Evolutionary conservation across 2,329 filamentous ascomycete genomes (phyloP), one percentile per base, ranked within the genome.

Genomic region (Botrytis deweyae): DNA sequence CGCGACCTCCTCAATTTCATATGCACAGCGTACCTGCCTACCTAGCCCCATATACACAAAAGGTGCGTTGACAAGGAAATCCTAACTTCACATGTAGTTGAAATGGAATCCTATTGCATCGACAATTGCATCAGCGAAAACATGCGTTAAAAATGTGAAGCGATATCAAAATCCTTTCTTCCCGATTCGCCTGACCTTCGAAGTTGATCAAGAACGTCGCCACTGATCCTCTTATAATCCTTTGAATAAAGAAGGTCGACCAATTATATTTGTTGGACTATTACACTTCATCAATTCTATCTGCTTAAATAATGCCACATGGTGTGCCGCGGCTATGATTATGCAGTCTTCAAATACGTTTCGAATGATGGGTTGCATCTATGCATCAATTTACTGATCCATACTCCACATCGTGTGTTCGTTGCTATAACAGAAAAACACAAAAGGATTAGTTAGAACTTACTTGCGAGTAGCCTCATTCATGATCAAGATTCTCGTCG

Each of bases 301-400:
- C 9, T 29, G 10, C 33, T 44, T 44, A 7, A 73, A 61, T 20
- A 73, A 14, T 1, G 12, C 69, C 7, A 74, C 40, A 14, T 44
- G 16, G 74, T 84, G 82, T n/a, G 82, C 81, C 1, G 83, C 79
- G 0, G 80, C 79, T 46, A 83, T 78, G n/a, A 91, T 85, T 3
- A 89, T 91, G 78, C 87, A 86, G 5, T 82, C 83, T 3, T 81
- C 79, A 78, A 91, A 90, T 46, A 46, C 84, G 49, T 85, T 82
- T 2, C 86, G 83, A 72, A 91, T 86, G 33, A 90, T 81, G 14
- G 82, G 81, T 77, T 90, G 87, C 80, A 90, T 87, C 25, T 85
- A 81, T 61, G 84, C 82, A 75, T 90, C 88, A 0, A 88, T 89
- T 74, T 85, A 83, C 20, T 82, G 80, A 76, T 91, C 89, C 62